Evolutionary conservation across 371 early-diverging fungal genomes (phyloP).

Genomic region (Mortierella sp.): DNA sequence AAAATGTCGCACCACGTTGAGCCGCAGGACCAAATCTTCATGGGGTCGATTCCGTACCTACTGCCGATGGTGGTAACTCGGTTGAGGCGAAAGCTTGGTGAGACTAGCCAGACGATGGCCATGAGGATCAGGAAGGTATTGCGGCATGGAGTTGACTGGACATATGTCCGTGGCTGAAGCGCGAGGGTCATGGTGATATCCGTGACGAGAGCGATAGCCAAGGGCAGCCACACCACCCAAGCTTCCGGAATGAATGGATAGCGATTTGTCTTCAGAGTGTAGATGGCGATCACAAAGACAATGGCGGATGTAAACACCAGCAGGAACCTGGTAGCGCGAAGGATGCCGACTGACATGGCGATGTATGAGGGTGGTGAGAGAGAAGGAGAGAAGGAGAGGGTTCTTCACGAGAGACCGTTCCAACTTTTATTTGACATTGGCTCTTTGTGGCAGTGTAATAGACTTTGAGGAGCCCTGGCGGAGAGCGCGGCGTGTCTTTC

Average conservation of each 20-base stretch:
- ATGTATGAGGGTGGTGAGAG: too few species aligned
- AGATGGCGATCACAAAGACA: neutral
- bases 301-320: neutral
- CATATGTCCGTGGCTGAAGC: neutral
- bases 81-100: constrained; percentile 16
- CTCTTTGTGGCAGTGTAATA: too few species aligned
- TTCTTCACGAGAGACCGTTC: too few species aligned
- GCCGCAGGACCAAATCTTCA: constrained; percentile 9
- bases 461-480: too few species aligned
- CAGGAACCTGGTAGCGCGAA: neutral
- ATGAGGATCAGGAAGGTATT: constrained; percentile 1
- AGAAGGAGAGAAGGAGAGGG: too few species aligned
- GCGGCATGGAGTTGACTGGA: constrained; percentile 1
- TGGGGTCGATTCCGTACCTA: neutral
- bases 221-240: constrained; percentile 15
- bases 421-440: too few species aligned
- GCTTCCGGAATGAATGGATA: neutral
- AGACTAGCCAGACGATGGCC: constrained; percentile 4
- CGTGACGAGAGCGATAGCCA: constrained; percentile 13
- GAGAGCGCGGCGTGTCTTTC: too few species aligned
- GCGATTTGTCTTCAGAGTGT: neutral
- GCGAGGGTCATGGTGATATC: constrained; percentile 10
- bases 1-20: too few species aligned
- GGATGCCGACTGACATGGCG: neutral
- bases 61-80: neutral